Conservation (phyloP, 192 early-diverging fungal genomes). For the Podila clonocystis region DNA sequence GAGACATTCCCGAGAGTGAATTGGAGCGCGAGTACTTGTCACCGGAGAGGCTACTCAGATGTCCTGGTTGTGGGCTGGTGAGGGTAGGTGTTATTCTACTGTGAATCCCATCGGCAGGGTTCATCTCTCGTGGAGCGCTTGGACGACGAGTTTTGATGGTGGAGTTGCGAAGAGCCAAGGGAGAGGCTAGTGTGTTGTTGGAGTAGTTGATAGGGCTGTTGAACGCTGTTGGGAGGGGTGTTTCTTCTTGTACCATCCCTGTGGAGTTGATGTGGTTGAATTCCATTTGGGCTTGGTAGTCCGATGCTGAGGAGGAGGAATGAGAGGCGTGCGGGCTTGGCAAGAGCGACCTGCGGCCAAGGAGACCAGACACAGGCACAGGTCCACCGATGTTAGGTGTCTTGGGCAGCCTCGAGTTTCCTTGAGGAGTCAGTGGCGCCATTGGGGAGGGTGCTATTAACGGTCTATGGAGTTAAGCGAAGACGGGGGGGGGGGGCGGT, state of each 20-base stretch:
- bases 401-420: constrained; percentile 42
- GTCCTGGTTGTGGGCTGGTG: no score
- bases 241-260: neutral
- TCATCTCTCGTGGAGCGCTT: neutral
- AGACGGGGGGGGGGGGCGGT: no score
- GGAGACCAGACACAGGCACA: constrained; percentile 31
- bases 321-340: constrained; percentile 18
- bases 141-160: neutral
- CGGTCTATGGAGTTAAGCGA: no score
- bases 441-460: neutral
- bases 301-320: neutral
- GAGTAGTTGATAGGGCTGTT: neutral
- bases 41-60: no score
- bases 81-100: no score
- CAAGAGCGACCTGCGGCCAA: constrained; percentile 10
- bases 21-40: no score
- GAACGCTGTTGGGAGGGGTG: neutral
- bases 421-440: constrained; percentile 30
- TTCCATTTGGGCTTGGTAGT: neutral
- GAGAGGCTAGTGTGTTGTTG: neutral
- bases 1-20: neutral
- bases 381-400: constrained; percentile 15
- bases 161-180: neutral
- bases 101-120: no score
- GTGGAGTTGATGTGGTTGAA: neutral